Base-by-base conservation (phyloP, 371 early-diverging fungal species). In the Mucor saturninus region DNA sequence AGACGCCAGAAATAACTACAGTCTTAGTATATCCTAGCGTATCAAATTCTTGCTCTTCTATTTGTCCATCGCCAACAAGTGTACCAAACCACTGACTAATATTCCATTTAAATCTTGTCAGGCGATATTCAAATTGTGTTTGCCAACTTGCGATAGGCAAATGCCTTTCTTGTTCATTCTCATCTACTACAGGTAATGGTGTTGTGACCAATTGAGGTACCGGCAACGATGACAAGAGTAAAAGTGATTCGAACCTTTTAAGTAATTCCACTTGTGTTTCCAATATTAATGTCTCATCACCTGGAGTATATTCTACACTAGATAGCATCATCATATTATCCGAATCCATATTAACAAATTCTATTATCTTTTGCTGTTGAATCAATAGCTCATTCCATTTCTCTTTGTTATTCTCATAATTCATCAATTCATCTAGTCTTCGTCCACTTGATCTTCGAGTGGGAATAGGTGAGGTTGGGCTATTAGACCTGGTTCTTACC, bases 41-140 rank as follows among this genome's bases (percentile, higher is more conserved):
- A 61, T 67, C 68, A 40, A 49, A 67, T 11, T 56, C 67, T 52
- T 67, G 55, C 7, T 67, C 61, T 51, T 61, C 62, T n/a, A 71
- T 61, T 6, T 56, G 54, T 2, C 67, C 72, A 61, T 58, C 61
- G 8, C 67, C 65, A n/a, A 64, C 67, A 7, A 59, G 21, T 37
- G 26, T 61, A 30, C 72, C 68, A 13, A 64, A 48, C 63, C 64
- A 64, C 54, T 67, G 67, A 45, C 57, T 64, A 30, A 71, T 14
- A 15, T 51, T 61, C 72, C 72, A 71, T 54, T 65, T 65, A 15
- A 61, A 50, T 14, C 46, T 52, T 30, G 59, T 32, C 6, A 59
- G 5, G 3, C 49, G 21, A 59, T 48, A 67, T 21, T 62, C 68
- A 5, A 67, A 3, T 55, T 67, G 62, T 42, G 68, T 67, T 46